Evolutionary conservation across 352 stramenopile species (phyloP).

Genomic region (Phytophthora constricta): DNA sequence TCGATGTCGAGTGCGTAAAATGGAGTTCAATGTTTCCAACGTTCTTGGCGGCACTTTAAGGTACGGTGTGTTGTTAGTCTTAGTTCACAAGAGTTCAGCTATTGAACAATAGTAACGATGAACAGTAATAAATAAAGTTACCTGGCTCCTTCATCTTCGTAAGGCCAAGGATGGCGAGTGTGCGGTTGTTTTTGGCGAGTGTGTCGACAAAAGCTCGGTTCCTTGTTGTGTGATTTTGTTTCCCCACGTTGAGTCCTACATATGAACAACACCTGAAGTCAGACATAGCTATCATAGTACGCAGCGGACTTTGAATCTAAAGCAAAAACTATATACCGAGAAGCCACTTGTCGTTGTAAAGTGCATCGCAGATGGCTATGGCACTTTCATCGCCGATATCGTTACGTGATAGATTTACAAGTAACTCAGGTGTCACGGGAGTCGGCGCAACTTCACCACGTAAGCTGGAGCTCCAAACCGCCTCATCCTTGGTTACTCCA

Average conservation of each 20-base stretch:
- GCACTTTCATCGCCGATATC: constrained; percentile 45
- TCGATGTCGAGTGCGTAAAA: constrained; percentile 29
- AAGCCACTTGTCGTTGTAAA: constrained; percentile 75
- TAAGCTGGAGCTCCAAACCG: constrained; percentile 63
- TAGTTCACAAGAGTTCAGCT: too few species aligned
- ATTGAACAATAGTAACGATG: too few species aligned
- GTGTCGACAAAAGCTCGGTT: constrained; percentile 42
- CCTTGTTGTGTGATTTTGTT: constrained; percentile 49
- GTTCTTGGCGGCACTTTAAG: constrained; percentile 26
- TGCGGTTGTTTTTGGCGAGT: constrained; percentile 51
- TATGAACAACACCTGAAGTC: too few species aligned
- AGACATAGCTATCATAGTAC: not conserved
- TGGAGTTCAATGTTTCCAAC: constrained; percentile 25
- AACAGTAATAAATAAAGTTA: too few species aligned
- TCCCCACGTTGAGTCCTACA: constrained; percentile 54
- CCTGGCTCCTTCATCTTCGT: constrained; percentile 40
- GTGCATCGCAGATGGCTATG: constrained; percentile 51
- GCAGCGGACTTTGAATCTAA: not conserved
- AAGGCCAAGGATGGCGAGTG: constrained; percentile 51
- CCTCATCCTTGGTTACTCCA: constrained; percentile 57
- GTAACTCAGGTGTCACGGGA: constrained; percentile 25
- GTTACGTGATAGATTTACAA: constrained; percentile 64
- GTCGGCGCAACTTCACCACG: constrained; percentile 36
- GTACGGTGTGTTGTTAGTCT: constrained; percentile 8
- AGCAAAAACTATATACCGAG: constrained; percentile 45